Conservation (phyloP, 257 asterid species). For the Nicotiana obtusifolia region DNA sequence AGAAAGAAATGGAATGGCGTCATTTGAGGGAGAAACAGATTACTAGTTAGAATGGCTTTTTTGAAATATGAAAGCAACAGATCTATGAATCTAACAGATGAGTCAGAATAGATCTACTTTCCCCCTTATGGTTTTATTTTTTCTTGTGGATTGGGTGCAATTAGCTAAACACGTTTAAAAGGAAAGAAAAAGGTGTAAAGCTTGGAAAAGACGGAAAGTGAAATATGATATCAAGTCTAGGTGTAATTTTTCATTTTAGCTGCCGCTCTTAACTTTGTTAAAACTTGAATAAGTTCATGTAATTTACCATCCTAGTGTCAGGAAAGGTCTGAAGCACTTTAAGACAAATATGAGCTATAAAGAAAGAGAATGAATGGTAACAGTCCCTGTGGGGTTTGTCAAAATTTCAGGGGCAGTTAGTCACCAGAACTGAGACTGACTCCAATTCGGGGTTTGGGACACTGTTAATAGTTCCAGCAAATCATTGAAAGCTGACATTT, state of each 20-base stretch:
- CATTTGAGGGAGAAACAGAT: not conserved
- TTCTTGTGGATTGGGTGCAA: not conserved
- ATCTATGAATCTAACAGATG: not conserved
- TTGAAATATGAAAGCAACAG: not conserved
- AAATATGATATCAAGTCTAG: not conserved
- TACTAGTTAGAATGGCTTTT: not conserved
- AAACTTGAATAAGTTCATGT: not conserved
- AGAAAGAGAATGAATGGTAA: not conserved
- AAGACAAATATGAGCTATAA: not conserved
- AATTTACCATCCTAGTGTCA: no score
- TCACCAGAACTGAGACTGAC: not conserved
- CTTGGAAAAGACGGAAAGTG: not conserved
- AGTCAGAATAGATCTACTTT: not conserved
- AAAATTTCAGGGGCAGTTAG: not conserved
- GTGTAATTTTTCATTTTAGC: not conserved
- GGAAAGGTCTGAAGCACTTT: no score
- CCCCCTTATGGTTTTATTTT: not conserved
- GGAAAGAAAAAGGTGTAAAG: not conserved
- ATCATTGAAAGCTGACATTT: not conserved
- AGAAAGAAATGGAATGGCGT: not conserved
- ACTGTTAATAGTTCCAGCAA: not conserved
- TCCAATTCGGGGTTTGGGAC: not conserved
- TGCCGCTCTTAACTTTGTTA: not conserved
- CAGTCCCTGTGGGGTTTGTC: not conserved
- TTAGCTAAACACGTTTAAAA: not conserved